These are phyloP conservation scores for Aspergillus fumigatiaffinis DNA, from an alignment of 2,329 filamentous ascomycete species.

Conservation along the genomic window DNA sequence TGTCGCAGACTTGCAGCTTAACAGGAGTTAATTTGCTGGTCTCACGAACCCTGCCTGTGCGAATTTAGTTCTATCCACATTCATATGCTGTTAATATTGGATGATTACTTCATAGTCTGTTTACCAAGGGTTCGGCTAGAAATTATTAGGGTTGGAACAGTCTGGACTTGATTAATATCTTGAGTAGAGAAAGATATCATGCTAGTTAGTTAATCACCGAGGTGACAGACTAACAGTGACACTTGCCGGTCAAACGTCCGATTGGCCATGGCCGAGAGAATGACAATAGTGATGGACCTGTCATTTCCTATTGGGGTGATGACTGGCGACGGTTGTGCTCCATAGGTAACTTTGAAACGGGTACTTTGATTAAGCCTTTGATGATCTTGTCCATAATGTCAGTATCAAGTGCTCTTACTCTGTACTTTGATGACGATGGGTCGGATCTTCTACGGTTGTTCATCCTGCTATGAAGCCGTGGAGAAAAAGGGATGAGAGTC, in stretches of 20 bases:
- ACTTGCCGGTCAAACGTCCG: neutral
- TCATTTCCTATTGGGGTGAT: neutral
- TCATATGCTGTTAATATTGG: neutral
- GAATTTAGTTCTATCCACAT: neutral
- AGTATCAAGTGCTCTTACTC: neutral
- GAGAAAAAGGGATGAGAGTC: neutral
- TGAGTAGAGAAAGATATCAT: too few species aligned
- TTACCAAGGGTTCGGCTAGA: neutral
- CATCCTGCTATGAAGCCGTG: slow-evolving; percentile 5
- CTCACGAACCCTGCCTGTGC: neutral
- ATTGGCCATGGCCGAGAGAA: neutral
- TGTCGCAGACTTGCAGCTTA: neutral
- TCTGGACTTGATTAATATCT: neutral
- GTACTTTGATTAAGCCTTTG: neutral
- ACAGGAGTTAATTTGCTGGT: neutral
- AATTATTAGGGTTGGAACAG: too few species aligned
- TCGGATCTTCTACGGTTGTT: slow-evolving; percentile 10
- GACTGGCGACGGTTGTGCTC: neutral
- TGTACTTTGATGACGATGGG: slow-evolving; percentile 5
- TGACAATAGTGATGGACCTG: neutral
- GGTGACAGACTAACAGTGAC: too few species aligned
- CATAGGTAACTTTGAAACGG: neutral
- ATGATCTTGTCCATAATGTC: neutral
- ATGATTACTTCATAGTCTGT: neutral
- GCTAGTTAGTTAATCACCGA: too few species aligned